Conservation (phyloP, 257 asterid species). For the Osmanthus fragrans region DNA sequence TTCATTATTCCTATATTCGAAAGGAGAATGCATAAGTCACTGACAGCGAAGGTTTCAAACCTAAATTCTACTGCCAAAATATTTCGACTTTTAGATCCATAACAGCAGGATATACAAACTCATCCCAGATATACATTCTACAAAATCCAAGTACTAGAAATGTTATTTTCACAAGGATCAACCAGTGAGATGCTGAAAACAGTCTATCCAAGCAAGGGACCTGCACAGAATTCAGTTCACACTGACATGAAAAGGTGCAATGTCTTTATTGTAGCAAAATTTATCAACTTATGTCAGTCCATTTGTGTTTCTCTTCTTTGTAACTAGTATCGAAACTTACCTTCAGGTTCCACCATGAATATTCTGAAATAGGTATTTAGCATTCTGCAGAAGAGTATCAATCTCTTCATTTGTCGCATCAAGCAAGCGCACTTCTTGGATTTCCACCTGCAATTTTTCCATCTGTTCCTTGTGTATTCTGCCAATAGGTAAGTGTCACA, state of each 20-base stretch:
- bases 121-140: not conserved
- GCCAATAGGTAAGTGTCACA: conserved; percentile 31
- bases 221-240: not conserved
- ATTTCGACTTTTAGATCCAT: not conserved
- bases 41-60: not conserved
- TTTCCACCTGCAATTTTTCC: conserved; percentile 89
- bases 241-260: not conserved
- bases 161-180: not conserved
- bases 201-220: not conserved
- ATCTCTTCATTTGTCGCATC: conserved; percentile 78
- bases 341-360: conserved; percentile 47
- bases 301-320: conserved; percentile 10
- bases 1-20: not conserved
- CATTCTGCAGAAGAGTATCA: conserved; percentile 60
- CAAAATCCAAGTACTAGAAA: not conserved
- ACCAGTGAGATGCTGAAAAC: not conserved
- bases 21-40: not conserved
- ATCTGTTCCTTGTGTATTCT: conserved; percentile 87
- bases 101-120: not conserved
- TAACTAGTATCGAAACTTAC: conserved; percentile 1
- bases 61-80: not conserved
- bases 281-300: conserved; percentile 7
- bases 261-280: conserved; percentile 13
- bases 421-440: conserved; percentile 73
- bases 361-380: conserved; percentile 62